Base-by-base conservation (phyloP, 1,284 basidiomycete genomes). In the Agroathelia rolfsii region DNA sequence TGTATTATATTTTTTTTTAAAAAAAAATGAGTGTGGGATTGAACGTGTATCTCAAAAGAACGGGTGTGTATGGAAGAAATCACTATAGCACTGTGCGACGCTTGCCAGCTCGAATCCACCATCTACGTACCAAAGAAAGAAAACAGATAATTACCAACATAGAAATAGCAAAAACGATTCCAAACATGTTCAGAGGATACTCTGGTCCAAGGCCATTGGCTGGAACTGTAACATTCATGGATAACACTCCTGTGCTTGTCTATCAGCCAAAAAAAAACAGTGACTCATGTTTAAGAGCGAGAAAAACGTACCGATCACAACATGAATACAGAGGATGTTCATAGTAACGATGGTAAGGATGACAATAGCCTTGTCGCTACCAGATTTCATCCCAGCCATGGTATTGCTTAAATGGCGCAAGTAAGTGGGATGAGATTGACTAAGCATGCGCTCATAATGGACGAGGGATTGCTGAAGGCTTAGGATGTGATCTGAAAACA, bases 361-460 rank as follows among this genome's bases (percentile, higher is more conserved):
- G 13, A 92, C 55, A 26, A 90, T 59, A 5, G 76, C 69, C 41
- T 69, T 72, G 50, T 86, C 82, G 5, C 70, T 75, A 4, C 70
- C 70, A 5, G 67, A 63, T 49, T 79, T 78, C 2, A 76, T 67
- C 23, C 65, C 58, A 9, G 70, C 67, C 27, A 79, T 71, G 7
- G 69, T 68, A 1, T 83, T 59, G 3, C 76, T 70, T 3, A 95
- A 69, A 40, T 89, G 78, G 5, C 79, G 72, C 9, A 94, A 61
- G 53, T 94, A 95, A 1, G 77, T 77, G 2, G 84, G 84, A 50
- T 95, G 89, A 17, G 84, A 84, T 46, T 94, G 81, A 37, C 80
- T 79, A 15, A 97, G 65, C 55, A 90, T 80, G 23, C 80, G 81
- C 51, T 96, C 92, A 56, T 86, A 88, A 52, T 94, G 83, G n/a